Percentiles rank a stretch among this genome's conserved stretches.
Evolutionary conservation across 495 filamentous ascomycete genomes (phyloP).

Genomic region (Aspergillus campestris): DNA sequence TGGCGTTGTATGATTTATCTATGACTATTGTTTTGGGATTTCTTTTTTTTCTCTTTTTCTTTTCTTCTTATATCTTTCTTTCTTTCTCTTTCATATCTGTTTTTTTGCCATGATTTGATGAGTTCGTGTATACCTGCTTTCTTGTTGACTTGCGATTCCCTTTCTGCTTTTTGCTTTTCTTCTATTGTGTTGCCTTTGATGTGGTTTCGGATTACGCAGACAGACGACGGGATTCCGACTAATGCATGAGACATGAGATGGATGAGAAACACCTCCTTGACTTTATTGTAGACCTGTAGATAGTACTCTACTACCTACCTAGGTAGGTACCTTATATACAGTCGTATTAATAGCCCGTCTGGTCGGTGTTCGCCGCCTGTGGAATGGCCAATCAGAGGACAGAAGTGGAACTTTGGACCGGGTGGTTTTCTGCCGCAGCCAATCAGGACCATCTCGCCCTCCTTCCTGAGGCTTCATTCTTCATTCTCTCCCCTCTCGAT

Average conservation of each 20-base stretch:
- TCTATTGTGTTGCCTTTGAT: constrained; percentile 3
- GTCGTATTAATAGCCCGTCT: too few species aligned
- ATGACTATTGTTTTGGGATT: too few species aligned
- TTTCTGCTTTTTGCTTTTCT: constrained; percentile 1
- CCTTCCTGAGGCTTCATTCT: not conserved
- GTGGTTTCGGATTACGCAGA: not conserved
- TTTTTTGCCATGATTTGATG: constrained; percentile 10
- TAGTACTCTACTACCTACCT: too few species aligned
- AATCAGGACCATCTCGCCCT: too few species aligned
- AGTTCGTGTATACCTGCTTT: constrained; percentile 8
- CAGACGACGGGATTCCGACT: constrained; percentile 18
- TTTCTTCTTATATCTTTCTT: constrained; percentile 4
- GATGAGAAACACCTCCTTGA: constrained; percentile 5
- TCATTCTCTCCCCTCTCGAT: not conserved
- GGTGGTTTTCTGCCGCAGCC: too few species aligned
- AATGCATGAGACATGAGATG: constrained; percentile 19
- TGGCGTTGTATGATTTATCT: too few species aligned
- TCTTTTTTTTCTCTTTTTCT: constrained; percentile 19
- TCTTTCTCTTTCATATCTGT: constrained; percentile 7
- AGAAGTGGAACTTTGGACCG: too few species aligned
- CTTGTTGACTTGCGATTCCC: constrained; percentile 2
- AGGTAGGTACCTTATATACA: too few species aligned
- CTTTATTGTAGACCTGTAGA: too few species aligned
- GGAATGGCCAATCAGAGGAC: not conserved
- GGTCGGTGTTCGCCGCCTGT: not conserved